Evolutionary conservation across 371 early-diverging fungal genomes (phyloP), one percentile per base, ranked within the genome.

Genomic region (Zychaea mexicana): DNA sequence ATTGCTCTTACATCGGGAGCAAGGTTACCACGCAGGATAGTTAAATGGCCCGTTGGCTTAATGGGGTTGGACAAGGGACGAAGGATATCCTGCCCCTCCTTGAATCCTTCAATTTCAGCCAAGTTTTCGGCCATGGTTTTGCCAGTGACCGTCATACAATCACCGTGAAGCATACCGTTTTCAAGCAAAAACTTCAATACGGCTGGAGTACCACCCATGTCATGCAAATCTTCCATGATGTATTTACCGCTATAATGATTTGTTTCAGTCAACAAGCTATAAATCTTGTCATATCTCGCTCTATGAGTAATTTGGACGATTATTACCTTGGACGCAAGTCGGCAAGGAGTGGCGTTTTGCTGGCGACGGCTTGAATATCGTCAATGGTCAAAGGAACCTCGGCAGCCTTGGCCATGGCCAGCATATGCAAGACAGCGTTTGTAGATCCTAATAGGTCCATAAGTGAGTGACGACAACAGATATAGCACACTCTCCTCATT

Each of bases 351-450:
- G 98, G 98, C 15, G 89, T 90, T 52, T 82, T 83, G 69, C 93
- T 88, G 52, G 93, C 91, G 72, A 94, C 83, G 13, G 65, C 74
- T 76, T 97, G 97, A 88, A 97, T 96, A 68, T 98, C 98, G 59
- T 95, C 94, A 62, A 97, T 76, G 15, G 88, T 91, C 62, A 98
- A 82, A 13, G 83, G 73, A 63, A 97, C 85, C 54, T 85, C 88
- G 39, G 91, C 85, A 26, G 96, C 85, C 42, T 90, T 85, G 27
- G 98, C 95, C 64, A 97, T 93, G 49, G 98, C 98, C 49, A 98
- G 85, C 74, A 98, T 78, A 70, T 98, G 98, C 52, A 98, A 85
- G n/a, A 97, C 97, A 31, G 94, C 96, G 65, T 98, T 98, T 28
- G 98, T 98, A 5, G 96, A 96, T 7, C 97, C 87, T 85, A 39